These are phyloP conservation scores for Gracilaria domingensis DNA, from an alignment of 23 red algal species.

Conservation along the genomic window DNA sequence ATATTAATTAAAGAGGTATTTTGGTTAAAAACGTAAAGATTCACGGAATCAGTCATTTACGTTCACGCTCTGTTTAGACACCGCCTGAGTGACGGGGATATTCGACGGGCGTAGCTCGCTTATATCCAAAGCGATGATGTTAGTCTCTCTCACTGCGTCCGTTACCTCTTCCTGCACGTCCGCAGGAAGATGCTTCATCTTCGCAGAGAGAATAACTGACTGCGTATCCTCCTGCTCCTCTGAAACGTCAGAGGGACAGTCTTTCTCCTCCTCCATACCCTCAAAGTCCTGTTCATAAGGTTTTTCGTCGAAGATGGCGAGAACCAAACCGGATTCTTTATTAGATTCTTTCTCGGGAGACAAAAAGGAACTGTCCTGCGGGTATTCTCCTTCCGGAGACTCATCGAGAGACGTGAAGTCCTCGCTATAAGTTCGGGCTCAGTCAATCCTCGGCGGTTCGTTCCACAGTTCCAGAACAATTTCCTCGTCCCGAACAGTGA, in stretches of 20 bases:
- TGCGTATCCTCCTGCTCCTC: neutral
- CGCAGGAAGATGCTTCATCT: neutral
- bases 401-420: slow-evolving; percentile 4
- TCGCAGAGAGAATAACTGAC: neutral
- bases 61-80: too few relatives aligned
- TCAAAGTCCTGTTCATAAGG: neutral
- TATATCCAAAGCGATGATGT: neutral
- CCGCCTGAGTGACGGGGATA: neutral
- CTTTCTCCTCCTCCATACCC: neutral
- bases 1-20: too few relatives aligned
- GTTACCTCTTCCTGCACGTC: neutral
- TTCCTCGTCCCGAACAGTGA: neutral
- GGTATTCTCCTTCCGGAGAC: neutral
- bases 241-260: neutral
- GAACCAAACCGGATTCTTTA: neutral
- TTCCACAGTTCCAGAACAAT: neutral
- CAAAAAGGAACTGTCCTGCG: neutral
- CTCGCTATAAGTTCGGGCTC: neutral
- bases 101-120: neutral
- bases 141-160: neutral
- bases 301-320: neutral
- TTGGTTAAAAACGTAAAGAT: too few relatives aligned
- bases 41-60: too few relatives aligned
- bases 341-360: neutral
- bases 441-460: neutral